Evolutionary conservation across 352 stramenopile genomes (phyloP).

Genomic region (Globisporangium mamillatum): DNA sequence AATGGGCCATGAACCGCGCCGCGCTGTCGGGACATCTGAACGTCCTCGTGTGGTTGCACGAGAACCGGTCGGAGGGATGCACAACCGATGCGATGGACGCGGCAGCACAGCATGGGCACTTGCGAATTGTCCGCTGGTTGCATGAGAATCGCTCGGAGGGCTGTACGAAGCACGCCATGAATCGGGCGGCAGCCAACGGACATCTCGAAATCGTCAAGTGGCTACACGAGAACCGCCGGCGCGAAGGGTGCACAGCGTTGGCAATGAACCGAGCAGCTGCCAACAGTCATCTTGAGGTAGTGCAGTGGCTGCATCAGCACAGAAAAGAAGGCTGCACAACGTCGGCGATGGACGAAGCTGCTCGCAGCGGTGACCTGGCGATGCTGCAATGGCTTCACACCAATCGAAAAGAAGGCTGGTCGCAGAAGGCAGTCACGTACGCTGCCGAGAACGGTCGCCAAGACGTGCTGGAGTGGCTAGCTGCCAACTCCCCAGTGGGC

Average conservation of each 20-base stretch:
- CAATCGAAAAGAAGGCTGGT: conserved; percentile 10
- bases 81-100: conserved; percentile 3
- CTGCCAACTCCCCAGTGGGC: neutral
- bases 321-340: conserved; percentile 8
- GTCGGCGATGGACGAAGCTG: conserved; percentile 10
- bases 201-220: conserved; percentile 8
- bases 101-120: neutral
- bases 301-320: conserved; percentile 10
- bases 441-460: neutral
- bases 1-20: conserved; percentile 12
- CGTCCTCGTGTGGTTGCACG: conserved; percentile 12
- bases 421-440: neutral
- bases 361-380: neutral
- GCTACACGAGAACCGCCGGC: neutral
- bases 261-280: conserved; percentile 10
- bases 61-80: conserved; percentile 9
- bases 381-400: conserved; percentile 14
- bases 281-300: conserved; percentile 7
- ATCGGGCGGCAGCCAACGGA: neutral
- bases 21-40: conserved; percentile 5
- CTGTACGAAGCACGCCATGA: conserved; percentile 7
- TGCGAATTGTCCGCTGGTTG: neutral
- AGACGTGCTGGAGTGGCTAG: neutral
- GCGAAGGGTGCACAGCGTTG: conserved; percentile 9
- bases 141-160: conserved; percentile 3